Evolutionary conservation across 768 basidiomycete species (phyloP).

Genomic region (Podaxis rugospora): DNA sequence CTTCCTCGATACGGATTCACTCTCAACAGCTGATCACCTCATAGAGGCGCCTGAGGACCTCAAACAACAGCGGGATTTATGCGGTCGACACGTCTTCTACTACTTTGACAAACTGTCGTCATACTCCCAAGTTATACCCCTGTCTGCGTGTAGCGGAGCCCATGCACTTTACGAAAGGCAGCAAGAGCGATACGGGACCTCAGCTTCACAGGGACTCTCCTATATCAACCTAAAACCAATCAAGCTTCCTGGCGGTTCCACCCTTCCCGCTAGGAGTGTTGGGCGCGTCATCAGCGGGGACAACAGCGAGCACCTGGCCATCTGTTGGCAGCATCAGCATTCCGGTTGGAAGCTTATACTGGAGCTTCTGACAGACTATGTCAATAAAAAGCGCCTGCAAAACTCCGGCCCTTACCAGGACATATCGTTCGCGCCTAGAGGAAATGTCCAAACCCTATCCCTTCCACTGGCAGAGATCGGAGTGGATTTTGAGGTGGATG

Average conservation of each 20-base stretch:
- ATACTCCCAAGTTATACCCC: slow-evolving; percentile 70
- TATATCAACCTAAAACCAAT: slow-evolving; percentile 67
- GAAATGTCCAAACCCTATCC: slow-evolving; percentile 35
- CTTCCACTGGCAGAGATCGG: slow-evolving; percentile 48
- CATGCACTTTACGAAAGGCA: slow-evolving; percentile 71
- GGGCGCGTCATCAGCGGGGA: slow-evolving; percentile 75
- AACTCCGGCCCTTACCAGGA: slow-evolving; percentile 43
- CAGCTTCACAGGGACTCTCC: slow-evolving; percentile 40
- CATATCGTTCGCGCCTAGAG: slow-evolving; percentile 48
- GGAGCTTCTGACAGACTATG: slow-evolving; percentile 77
- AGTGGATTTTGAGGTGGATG: slow-evolving; percentile 58
- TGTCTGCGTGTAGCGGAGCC: slow-evolving; percentile 55
- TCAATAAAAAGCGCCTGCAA: slow-evolving; percentile 49
- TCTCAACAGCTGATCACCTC: slow-evolving; percentile 45
- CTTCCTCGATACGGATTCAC: slow-evolving; percentile 69
- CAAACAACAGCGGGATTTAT: slow-evolving; percentile 37
- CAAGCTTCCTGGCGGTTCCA: slow-evolving; percentile 71
- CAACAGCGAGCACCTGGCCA: slow-evolving; percentile 60
- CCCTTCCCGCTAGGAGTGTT: slow-evolving; percentile 58
- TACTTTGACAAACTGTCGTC: slow-evolving; percentile 71
- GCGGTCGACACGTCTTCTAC: slow-evolving; percentile 67
- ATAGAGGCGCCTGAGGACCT: slow-evolving; percentile 33
- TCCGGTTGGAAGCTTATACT: slow-evolving; percentile 84
- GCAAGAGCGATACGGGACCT: slow-evolving; percentile 52
- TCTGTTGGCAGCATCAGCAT: slow-evolving; percentile 78